Evolutionary conservation across 441 rosid genomes (phyloP).

Genomic region (Geranium incanum): DNA sequence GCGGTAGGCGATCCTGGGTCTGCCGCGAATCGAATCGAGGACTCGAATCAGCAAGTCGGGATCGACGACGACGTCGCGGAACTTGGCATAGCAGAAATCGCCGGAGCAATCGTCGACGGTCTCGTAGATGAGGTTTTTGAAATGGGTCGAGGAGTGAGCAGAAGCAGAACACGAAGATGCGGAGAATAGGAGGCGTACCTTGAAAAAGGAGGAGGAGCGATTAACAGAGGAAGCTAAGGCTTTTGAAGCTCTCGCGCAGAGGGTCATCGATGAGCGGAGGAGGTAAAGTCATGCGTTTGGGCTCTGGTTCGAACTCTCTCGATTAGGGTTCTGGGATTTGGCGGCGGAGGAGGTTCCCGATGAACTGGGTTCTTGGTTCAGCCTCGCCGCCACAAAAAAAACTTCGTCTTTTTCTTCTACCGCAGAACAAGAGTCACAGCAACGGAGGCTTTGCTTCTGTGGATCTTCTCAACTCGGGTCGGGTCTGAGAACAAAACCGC

Average conservation of each 20-base stretch:
- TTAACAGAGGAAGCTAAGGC: slow-evolving; percentile 27
- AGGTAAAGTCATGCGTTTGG: slow-evolving; percentile 5
- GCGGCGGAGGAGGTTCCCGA: not conserved
- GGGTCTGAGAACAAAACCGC: no score
- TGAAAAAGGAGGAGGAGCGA: slow-evolving; percentile 19
- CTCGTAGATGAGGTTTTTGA: slow-evolving; percentile 40
- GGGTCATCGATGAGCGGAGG: slow-evolving; percentile 38
- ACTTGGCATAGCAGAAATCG: slow-evolving; percentile 33
- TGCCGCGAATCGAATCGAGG: slow-evolving; percentile 36
- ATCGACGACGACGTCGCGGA: slow-evolving; percentile 34
- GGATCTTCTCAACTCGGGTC: not conserved
- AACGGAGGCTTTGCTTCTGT: not conserved
- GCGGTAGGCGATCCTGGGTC: slow-evolving; percentile 47
- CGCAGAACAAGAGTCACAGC: not conserved
- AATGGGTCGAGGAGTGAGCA: slow-evolving; percentile 25
- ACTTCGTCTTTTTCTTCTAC: not conserved
- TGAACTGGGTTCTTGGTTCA: not conserved
- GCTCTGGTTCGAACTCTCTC: not conserved
- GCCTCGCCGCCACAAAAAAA: slow-evolving; percentile 3
- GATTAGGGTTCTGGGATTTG: slow-evolving; percentile 1
- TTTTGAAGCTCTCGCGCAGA: slow-evolving; percentile 45
- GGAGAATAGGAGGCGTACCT: slow-evolving; percentile 30
- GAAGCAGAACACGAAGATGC: slow-evolving; percentile 9
- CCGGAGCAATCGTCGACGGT: slow-evolving; percentile 29
- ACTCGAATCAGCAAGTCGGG: slow-evolving; percentile 47